phyloP scores from a whole-genome alignment of 192 early-diverging fungal genomes.

The Linnemannia exigua region DNA sequence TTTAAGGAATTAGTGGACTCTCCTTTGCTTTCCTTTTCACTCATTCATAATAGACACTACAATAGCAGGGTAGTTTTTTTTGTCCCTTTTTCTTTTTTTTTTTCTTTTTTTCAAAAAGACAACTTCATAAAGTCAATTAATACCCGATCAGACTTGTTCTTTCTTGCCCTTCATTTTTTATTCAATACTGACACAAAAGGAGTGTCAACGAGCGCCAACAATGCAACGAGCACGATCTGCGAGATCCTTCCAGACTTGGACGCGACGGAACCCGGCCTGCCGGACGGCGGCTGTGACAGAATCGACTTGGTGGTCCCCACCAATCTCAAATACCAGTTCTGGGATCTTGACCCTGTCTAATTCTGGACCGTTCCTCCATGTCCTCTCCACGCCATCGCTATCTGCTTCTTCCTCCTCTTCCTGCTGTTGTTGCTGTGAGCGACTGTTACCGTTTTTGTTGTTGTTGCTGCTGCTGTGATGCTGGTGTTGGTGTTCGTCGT shows the following conservation, averaged over 20 bases:
- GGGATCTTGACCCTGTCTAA: conserved; percentile 60
- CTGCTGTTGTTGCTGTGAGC: neutral
- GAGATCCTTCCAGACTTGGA: conserved; percentile 85
- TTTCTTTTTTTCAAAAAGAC: neutral
- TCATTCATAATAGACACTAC: neutral
- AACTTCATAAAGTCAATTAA: neutral
- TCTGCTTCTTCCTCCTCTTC: neutral
- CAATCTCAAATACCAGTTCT: conserved; percentile 87
- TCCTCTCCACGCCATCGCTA: neutral
- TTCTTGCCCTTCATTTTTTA: neutral
- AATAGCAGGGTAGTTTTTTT: neutral
- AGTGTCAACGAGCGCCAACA: conserved; percentile 46
- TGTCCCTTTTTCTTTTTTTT: neutral
- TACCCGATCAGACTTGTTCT: neutral
- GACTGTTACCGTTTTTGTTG: neutral
- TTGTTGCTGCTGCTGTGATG: too few species aligned
- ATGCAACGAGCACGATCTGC: conserved; percentile 78
- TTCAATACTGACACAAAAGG: neutral
- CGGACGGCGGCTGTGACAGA: conserved; percentile 60
- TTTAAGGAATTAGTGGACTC: neutral
- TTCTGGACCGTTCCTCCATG: conserved; percentile 47
- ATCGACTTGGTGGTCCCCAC: conserved; percentile 77
- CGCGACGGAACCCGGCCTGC: conserved; percentile 66
- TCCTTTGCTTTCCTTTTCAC: too few species aligned
- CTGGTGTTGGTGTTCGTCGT: neutral